Conservation (phyloP, 768 basidiomycete species). For the Trichaptum fuscoviolaceum region DNA sequence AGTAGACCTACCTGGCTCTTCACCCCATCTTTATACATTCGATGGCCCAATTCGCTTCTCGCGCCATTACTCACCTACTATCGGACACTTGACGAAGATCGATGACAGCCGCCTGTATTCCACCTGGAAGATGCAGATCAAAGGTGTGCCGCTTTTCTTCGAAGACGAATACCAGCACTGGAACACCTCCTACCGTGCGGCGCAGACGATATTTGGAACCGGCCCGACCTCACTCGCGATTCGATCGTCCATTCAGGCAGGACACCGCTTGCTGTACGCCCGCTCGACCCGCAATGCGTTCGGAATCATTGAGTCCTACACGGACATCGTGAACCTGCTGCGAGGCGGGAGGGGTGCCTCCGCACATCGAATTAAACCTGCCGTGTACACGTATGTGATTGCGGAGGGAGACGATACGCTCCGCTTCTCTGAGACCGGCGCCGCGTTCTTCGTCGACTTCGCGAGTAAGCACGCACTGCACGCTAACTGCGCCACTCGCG, state of each 20-base stretch:
- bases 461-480: constrained; percentile 85
- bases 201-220: constrained; percentile 60
- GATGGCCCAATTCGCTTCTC: constrained; percentile 72
- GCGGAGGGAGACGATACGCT: constrained; percentile 68
- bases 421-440: constrained; percentile 83
- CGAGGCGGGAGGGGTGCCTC: constrained; percentile 32
- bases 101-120: constrained; percentile 63
- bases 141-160: constrained; percentile 55
- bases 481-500: constrained; percentile 59
- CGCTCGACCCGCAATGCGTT: constrained; percentile 57
- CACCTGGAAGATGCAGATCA: constrained; percentile 72
- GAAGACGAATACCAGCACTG: constrained; percentile 56
- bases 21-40: constrained; percentile 53
- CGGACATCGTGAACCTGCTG: constrained; percentile 48
- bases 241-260: constrained; percentile 64
- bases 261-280: constrained; percentile 70
- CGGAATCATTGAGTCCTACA: constrained; percentile 47
- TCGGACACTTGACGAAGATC: constrained; percentile 58
- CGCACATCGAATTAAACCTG: constrained; percentile 62
- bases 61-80: constrained; percentile 63
- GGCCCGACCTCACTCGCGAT: constrained; percentile 59
- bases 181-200: constrained; percentile 64
- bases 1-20: constrained; percentile 28
- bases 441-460: constrained; percentile 83
- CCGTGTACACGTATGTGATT: constrained; percentile 84